Evolutionary conservation across 2,329 filamentous ascomycete species (phyloP).

Genomic region (Macrophomina phaseolina): DNA sequence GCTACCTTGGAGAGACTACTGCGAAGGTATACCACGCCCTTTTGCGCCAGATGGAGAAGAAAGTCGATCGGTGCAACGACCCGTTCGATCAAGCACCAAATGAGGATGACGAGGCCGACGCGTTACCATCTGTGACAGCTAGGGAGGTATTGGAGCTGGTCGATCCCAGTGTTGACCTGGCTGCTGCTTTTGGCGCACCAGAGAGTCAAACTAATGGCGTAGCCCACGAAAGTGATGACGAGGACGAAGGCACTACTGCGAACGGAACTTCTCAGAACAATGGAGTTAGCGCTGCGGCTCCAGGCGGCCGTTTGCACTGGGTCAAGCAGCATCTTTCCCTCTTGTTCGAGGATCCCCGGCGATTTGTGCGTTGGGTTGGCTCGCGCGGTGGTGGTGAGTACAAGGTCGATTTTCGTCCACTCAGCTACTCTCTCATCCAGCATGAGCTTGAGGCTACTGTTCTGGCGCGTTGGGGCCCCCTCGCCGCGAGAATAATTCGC

Average conservation of each 20-base stretch:
- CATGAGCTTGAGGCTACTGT: conserved; percentile 83
- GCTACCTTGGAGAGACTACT: conserved; percentile 74
- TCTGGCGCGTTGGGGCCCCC: conserved; percentile 66
- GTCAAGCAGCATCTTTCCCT: conserved; percentile 77
- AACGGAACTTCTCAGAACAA: conserved; percentile 16
- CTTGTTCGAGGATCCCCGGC: conserved; percentile 70
- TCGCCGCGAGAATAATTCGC: conserved; percentile 81
- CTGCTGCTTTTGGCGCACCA: conserved; percentile 38
- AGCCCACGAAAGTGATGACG: conserved; percentile 38
- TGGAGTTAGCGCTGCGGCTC: not conserved
- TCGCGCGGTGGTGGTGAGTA: conserved; percentile 71
- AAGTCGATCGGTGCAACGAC: conserved; percentile 69
- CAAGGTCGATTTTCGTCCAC: conserved; percentile 79
- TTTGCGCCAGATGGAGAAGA: conserved; percentile 72
- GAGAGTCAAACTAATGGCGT: conserved; percentile 33
- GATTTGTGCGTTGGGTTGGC: conserved; percentile 72
- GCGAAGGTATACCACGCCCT: conserved; percentile 78
- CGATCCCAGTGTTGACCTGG: conserved; percentile 48
- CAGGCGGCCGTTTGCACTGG: conserved; percentile 35
- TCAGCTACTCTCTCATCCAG: conserved; percentile 74
- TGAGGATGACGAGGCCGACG: conserved; percentile 50
- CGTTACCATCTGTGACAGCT: conserved; percentile 46
- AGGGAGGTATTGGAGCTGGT: conserved; percentile 50
- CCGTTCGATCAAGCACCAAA: conserved; percentile 49
- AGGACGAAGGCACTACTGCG: conserved; percentile 39